Conservation (phyloP, 2,329 filamentous ascomycete species). For the Mariannaea sp. region DNA sequence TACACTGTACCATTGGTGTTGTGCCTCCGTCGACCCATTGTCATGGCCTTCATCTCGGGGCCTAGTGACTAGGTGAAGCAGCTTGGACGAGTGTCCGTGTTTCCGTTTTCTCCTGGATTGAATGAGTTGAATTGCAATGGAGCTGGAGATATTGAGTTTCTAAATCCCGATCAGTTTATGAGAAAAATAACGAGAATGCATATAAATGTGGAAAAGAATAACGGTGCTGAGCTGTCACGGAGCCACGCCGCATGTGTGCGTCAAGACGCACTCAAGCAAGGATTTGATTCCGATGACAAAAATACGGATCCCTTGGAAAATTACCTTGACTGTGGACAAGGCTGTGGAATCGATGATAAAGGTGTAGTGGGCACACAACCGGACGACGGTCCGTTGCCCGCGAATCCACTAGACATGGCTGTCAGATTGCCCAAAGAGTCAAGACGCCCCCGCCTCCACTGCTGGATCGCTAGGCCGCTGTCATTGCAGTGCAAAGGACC, state of each 20-base stretch:
- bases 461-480: constrained; percentile 38
- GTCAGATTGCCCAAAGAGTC: neutral
- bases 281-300: constrained; percentile 1
- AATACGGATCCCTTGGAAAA: constrained; percentile 13
- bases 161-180: neutral
- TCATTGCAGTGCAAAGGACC: constrained; percentile 41
- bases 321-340: constrained; percentile 14
- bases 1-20: constrained; percentile 13
- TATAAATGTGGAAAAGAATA: neutral
- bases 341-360: constrained; percentile 12
- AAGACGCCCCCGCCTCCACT: constrained; percentile 31
- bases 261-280: neutral
- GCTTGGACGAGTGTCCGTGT: constrained; percentile 35
- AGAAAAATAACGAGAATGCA: constrained; percentile 3
- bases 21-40: constrained; percentile 32
- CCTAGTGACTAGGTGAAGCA: constrained; percentile 34
- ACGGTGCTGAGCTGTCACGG: constrained; percentile 2
- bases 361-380: constrained; percentile 29
- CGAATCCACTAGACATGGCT: constrained; percentile 29
- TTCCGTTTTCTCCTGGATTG: no score
- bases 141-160: no score
- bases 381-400: constrained; percentile 32
- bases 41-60: constrained; percentile 38
- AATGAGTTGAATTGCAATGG: no score
- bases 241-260: constrained; percentile 1